phyloP scores from a whole-genome alignment of 2,329 filamentous ascomycete genomes.

The Setomelanomma holmii region DNA sequence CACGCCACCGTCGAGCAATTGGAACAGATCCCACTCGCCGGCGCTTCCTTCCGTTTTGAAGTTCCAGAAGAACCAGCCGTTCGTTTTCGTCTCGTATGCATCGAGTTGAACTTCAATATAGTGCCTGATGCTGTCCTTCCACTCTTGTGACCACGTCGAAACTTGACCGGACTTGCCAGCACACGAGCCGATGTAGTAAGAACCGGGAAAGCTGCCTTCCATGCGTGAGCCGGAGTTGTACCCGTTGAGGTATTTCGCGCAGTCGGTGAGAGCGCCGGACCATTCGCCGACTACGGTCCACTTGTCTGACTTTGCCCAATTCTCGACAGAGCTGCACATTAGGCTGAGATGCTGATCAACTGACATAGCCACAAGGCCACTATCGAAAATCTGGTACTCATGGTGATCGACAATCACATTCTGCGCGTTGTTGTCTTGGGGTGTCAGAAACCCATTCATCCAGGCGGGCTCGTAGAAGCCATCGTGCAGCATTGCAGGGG shows the following conservation, averaged over 20 bases:
- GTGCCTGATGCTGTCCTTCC: slow-evolving; percentile 55
- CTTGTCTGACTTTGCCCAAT: slow-evolving; percentile 64
- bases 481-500: slow-evolving; percentile 64
- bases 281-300: slow-evolving; percentile 72
- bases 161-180: slow-evolving; percentile 57
- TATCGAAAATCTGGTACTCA: slow-evolving; percentile 70
- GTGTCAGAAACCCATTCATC: slow-evolving; percentile 67
- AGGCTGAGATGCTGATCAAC: slow-evolving; percentile 61
- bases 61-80: slow-evolving; percentile 66
- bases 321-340: slow-evolving; percentile 61
- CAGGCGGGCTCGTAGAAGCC: slow-evolving; percentile 60
- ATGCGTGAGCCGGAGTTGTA: slow-evolving; percentile 63
- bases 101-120: slow-evolving; percentile 65
- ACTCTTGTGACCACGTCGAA: slow-evolving; percentile 55
- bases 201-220: slow-evolving; percentile 61
- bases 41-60: slow-evolving; percentile 62
- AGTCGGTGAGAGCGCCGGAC: slow-evolving; percentile 70
- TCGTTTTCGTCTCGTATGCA: slow-evolving; percentile 57
- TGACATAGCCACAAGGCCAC: slow-evolving; percentile 56
- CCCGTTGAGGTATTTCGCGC: slow-evolving; percentile 57
- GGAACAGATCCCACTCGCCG: slow-evolving; percentile 62
- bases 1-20: slow-evolving; percentile 57
- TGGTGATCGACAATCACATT: slow-evolving; percentile 71
- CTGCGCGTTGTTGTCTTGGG: slow-evolving; percentile 55
- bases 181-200: slow-evolving; percentile 61